Base-by-base conservation (phyloP, 768 basidiomycete species). In the Lactifluus echinatus region DNA sequence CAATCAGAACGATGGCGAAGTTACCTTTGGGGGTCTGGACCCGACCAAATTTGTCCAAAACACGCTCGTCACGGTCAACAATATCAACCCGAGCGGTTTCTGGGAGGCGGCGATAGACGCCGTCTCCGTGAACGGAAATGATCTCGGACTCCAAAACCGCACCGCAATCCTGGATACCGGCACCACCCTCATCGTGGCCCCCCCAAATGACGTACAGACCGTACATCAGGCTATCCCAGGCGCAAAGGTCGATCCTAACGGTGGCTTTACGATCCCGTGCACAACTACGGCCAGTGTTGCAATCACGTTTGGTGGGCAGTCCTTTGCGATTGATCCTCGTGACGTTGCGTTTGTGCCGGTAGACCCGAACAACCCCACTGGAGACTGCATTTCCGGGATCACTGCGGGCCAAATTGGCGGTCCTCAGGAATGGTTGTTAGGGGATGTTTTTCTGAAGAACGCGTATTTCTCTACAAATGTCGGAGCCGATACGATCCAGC, bases 21-120 rank as follows among this genome's bases (percentile, higher is more conserved):
- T 93, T 57, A 89, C 89, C 8, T 87, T 93, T 61, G 91, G 90
- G 33, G 85, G 78, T 12, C 76, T 90, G 33, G 87, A 93, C 70
- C 10, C 21, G 21, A 44, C 78, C 60, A 89, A 91, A 70, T 88
- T 89, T 67, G 77, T 83, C 62, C 54, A 75, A 6, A 57, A 64
- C 15, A 83, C 87, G 2, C 74, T 88, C 36, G 74, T 79, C 42
- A 81, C 79, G 0, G 55, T 90, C 50, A 64, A 69, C 53, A 90
- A 89, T 63, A 79, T 87, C 67, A 88, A 80, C 69, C 45, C 59
- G 6, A 59, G 75, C 24, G 89, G 89, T 37, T 93, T 92, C 75
- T 93, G 91, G 92, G 87, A 91, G 74, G 84, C 75, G 15, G 71
- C 71, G 8, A 68, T 93, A 68, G 79, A 80, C 57, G 74, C 74